phyloP scores from a whole-genome alignment of 768 basidiomycete species.

The Termitomyces sp. region DNA sequence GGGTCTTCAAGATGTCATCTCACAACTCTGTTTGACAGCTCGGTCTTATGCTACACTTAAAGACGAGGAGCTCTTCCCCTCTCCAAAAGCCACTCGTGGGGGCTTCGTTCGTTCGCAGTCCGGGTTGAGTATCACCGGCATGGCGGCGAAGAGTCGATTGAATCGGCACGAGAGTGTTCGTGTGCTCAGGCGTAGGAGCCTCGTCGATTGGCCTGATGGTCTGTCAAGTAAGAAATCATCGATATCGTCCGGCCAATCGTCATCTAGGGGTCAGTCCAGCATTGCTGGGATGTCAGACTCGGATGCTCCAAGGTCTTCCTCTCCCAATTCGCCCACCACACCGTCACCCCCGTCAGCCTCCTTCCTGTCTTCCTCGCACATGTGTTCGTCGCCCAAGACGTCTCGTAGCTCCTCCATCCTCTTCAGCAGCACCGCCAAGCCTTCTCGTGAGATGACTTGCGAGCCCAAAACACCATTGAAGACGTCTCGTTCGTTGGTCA shows the following conservation, averaged over 20 bases:
- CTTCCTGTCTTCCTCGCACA: slow-evolving; percentile 22
- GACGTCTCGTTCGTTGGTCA: slow-evolving; percentile 49
- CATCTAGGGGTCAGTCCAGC: slow-evolving; percentile 27
- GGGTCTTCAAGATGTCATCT: slow-evolving; percentile 77
- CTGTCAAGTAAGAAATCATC: slow-evolving; percentile 20
- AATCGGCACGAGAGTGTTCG: slow-evolving; percentile 70
- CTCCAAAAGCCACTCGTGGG: slow-evolving; percentile 38
- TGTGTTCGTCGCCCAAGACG: slow-evolving; percentile 12
- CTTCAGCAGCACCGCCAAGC: slow-evolving; percentile 10
- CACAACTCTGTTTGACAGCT: slow-evolving; percentile 64
- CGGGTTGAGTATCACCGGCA: slow-evolving; percentile 55
- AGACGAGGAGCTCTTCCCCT: slow-evolving; percentile 63
- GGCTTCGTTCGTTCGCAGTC: slow-evolving; percentile 55
- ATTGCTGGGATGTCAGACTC: slow-evolving; percentile 28
- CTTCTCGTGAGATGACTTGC: slow-evolving; percentile 7
- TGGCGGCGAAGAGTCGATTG: slow-evolving; percentile 61
- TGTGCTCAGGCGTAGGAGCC: slow-evolving; percentile 56
- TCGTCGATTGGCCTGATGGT: slow-evolving; percentile 31
- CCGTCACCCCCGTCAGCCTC: slow-evolving; percentile 39
- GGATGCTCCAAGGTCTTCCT: slow-evolving; percentile 17
- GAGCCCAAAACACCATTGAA: slow-evolving; percentile 22
- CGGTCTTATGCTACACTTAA: slow-evolving; percentile 61
- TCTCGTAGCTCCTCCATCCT: slow-evolving; percentile 11
- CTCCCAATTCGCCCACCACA: slow-evolving; percentile 17
- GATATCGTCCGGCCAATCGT: slow-evolving; percentile 18